Base-by-base conservation (phyloP, 106 monocot species). In the Amphibolis antarctica region DNA sequence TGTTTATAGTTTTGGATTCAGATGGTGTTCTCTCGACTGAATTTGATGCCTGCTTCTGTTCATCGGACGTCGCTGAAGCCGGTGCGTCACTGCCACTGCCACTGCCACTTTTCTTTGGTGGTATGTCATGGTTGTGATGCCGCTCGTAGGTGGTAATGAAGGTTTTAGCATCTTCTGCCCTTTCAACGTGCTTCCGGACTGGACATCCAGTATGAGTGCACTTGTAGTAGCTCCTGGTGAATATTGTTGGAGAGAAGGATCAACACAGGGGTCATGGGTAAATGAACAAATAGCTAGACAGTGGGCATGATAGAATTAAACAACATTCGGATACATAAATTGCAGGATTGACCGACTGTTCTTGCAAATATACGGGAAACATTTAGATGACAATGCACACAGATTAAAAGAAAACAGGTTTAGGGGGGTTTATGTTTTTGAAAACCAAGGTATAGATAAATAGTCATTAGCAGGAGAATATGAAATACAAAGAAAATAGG, bases 181-280 rank as follows among this genome's bases (percentile, higher is more conserved):
- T 85, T 66, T 93, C 93, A 15, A 93, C 93, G 65, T 93, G 93
- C 49, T 93, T 93, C 21, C 93, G 77, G 27, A 93, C 88, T 23
- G 79, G 77, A 36, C 93, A 93, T 20, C 93, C 93, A 27, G 57
- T 66, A 42, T 79, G 69, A 0, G 85, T 93, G 71, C 93, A 88
- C 55, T 85, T 78, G 61, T 85, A 93, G 71, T 93, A 88, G 76
- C 93, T 88, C 68, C 93, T 93, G 78, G 9, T 69, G 14, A 48
- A 44, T 21, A 49, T 21, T 53, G 2, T 36, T n/a, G n/a, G n/a
- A n/a, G n/a, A n/a, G n/a, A 36, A 36, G 36, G 36, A 7, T 4
- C 36, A 36, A 36, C 36, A 36, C 36, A 36, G 7, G 36, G 36
- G 7, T 36, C 4, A 36, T 36, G 36, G 36, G 36, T 4, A 36